Evolutionary conservation across 495 filamentous ascomycete species (phyloP), one percentile per base, ranked within the genome.

Genomic region (Beverwykella pulmonaria): DNA sequence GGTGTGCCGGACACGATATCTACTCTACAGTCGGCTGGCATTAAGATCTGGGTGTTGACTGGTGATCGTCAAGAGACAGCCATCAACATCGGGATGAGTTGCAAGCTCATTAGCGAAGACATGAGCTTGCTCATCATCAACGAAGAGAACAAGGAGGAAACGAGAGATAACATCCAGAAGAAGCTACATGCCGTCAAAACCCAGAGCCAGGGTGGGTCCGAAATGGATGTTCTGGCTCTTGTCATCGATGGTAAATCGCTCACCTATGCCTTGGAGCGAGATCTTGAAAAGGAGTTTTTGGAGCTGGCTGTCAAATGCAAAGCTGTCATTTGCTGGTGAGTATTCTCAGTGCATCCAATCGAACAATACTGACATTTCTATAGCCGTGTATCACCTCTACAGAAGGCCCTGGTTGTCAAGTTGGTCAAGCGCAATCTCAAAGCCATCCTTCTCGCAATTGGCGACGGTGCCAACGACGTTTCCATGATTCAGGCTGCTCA

Each of bases 31-130:
- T 90, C 91, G 61, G 95, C 95, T 22, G 94, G 94, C 29, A 98
- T 99, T 77, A 99, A 99, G 79, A 87, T 99, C 49, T 99, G 95
- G 94, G 95, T 99, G 22, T 78, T 99, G 75, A 99, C 95, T 41
- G 95, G 95, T 72, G 95, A 99, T 81, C 84, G 95, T 72, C 95
- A 99, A 75, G 95, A 99, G 75, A 99, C 95, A 52, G 95, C 95
- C 53, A 99, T 99, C 80, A 99, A 99, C 73, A 99, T 99, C 71
- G 95, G 95, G 61, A 99, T 99, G 95, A 96, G 92, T 72, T 99
- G 95, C 78, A 98, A 97, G 80, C 83, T 99, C 25, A 92, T 99
- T 49, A 96, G 92, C 52, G 95, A 99, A 76, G 95, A 99, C 67
- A 99, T 99, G 95, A 96, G 93, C 61, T 82, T 99, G 14, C 81